Conservation (phyloP, 441 rosid genomes). For the Croton laevigatus region DNA sequence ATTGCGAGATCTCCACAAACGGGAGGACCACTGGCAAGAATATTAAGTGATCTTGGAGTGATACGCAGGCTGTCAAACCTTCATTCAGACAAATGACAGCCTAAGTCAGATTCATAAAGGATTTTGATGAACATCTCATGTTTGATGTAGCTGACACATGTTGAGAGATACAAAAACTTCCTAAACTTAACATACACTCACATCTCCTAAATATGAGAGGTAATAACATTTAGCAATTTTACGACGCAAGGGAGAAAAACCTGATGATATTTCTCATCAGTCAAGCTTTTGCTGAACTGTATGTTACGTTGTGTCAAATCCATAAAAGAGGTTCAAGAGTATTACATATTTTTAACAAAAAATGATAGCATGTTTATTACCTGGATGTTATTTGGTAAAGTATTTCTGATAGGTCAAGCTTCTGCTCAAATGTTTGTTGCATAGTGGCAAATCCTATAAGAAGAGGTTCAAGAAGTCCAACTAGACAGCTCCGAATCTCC, state of each 20-base stretch:
- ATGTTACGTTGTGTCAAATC: slow-evolving; percentile 95
- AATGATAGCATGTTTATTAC: slow-evolving; percentile 26
- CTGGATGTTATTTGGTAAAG: slow-evolving; percentile 97
- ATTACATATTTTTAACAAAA: neutral
- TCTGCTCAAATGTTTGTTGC: slow-evolving; percentile 95
- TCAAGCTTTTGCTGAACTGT: slow-evolving; percentile 88
- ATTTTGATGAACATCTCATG: slow-evolving; percentile 13
- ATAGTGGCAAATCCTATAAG: slow-evolving; percentile 96
- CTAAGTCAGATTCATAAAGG: slow-evolving; percentile 29
- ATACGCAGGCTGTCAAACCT: slow-evolving; percentile 98
- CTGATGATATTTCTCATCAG: slow-evolving; percentile 86
- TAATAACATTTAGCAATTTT: neutral
- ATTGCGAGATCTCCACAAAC: slow-evolving; percentile 98
- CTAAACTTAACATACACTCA: neutral
- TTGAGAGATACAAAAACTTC: neutral
- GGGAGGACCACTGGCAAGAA: slow-evolving; percentile 88
- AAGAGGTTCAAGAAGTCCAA: slow-evolving; percentile 98
- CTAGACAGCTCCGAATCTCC: slow-evolving; percentile 91
- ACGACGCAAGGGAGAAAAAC: slow-evolving; percentile 40
- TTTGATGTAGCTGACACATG: slow-evolving; percentile 14
- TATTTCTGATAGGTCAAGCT: slow-evolving; percentile 86
- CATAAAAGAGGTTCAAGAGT: slow-evolving; percentile 69
- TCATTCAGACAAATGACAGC: slow-evolving; percentile 28
- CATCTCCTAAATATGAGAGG: neutral
- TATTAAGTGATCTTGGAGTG: slow-evolving; percentile 93